Base-by-base conservation (phyloP, 768 basidiomycete species). In the Roridomyces roridus region DNA sequence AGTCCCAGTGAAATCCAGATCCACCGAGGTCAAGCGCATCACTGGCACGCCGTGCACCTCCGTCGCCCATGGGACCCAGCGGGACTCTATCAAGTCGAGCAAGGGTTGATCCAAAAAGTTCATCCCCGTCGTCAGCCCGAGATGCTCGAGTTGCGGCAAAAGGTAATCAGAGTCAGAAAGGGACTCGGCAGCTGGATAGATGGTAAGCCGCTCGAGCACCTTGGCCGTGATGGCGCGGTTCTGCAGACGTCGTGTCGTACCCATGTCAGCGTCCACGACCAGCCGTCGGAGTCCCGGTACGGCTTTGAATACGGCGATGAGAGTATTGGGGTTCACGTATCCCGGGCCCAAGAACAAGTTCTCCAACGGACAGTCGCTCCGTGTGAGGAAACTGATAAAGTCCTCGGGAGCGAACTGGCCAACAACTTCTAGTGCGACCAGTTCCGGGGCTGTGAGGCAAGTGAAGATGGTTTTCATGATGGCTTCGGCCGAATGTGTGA, bases 141-240 rank as follows among this genome's bases (percentile, higher is more conserved):
- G 28, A 21, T 51, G 48, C 31, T 43, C 49, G 29, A 62, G 24
- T 15, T 29, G 18, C 1, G 60, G 60, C 12, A 62, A 46, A 41
- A 58, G n/a, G 26, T 37, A 26, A 49, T 58, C 56, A 10, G 60
- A 62, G 21, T 55, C 56, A 15, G 60, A 56, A 26, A 46, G 51
- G n/a, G n/a, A n/a, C n/a, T n/a, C n/a, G n/a, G n/a, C n/a, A n/a
- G n/a, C n/a, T n/a, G n/a, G n/a, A n/a, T n/a, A n/a, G 34, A 62
- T 24, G 28, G 45, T 34, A 47, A 62, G 48, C 5, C 60, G 55
- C 17, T 40, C 37, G 37, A 62, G 56, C 8, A 62, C 47, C 29
- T 51, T 51, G 31, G 53, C 51, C 5, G 51, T 55, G 31, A 62
- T 51, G 42, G 47, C 60, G 24, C 60, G 60, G 47, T 58, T 62